Evolutionary conservation across 2,329 filamentous ascomycete genomes (phyloP).

Genomic region (Colletotrichum sp.): DNA sequence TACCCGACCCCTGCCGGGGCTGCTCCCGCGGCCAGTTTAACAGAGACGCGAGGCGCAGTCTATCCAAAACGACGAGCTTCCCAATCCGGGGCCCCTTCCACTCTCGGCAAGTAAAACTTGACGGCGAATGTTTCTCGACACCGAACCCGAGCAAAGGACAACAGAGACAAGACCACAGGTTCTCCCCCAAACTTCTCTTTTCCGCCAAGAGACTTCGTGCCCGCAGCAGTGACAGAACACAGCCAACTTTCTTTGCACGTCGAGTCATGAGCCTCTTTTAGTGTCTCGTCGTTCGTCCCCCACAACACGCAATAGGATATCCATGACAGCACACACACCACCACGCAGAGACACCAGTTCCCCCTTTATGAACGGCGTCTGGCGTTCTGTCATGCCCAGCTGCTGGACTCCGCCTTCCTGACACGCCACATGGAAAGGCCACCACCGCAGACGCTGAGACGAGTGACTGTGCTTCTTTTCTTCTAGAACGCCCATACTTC

Average conservation of each 20-base stretch:
- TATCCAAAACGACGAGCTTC: background rate
- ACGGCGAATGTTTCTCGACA: background rate
- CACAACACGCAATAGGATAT: background rate
- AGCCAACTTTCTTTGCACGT: background rate
- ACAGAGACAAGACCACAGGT: background rate
- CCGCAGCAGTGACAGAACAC: background rate
- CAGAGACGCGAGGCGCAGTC: background rate
- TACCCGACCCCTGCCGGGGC: background rate
- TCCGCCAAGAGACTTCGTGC: background rate
- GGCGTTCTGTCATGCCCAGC: background rate
- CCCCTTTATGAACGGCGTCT: background rate
- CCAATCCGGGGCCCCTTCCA: background rate
- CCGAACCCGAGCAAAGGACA: background rate
- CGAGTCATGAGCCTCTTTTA: background rate
- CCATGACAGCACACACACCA: background rate
- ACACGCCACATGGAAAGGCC: background rate
- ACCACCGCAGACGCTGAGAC: background rate
- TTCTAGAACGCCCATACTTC: background rate
- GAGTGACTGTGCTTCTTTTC: background rate
- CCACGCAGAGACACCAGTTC: background rate
- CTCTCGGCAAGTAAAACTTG: background rate
- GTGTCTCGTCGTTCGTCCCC: background rate
- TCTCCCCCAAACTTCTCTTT: background rate
- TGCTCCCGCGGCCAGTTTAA: background rate
- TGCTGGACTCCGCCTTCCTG: background rate